Evolutionary conservation across 2,329 filamentous ascomycete genomes (phyloP).

Genomic region (Dryadomyces sulphureus): DNA sequence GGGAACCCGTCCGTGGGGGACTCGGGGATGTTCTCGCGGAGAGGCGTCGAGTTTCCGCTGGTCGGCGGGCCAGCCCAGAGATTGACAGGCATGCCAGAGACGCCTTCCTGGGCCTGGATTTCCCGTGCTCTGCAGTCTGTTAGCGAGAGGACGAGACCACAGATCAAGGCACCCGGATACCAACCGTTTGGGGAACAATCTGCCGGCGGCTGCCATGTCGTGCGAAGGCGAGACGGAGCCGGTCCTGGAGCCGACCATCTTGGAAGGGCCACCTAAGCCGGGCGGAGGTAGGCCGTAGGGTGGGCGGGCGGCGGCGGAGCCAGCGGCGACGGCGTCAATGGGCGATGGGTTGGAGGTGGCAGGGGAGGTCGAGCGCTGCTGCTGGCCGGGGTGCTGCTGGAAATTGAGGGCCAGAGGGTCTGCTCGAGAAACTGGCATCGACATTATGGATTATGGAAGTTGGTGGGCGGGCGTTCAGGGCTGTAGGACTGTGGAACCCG

Average conservation of each 20-base stretch:
- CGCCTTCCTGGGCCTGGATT: slow-evolving; percentile 91
- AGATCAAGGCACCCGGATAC: slow-evolving; percentile 18
- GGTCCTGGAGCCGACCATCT: slow-evolving; percentile 53
- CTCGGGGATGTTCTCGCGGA: slow-evolving; percentile 94
- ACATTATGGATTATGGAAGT: slow-evolving; percentile 88
- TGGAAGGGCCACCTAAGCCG: slow-evolving; percentile 41
- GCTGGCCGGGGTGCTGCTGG: slow-evolving; percentile 37
- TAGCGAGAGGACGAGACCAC: background rate
- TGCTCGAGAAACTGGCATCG: slow-evolving; percentile 77
- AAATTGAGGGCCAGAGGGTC: slow-evolving; percentile 77
- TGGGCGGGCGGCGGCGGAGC: slow-evolving; percentile 43
- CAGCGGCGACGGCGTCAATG: slow-evolving; percentile 53
- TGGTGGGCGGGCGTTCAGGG: slow-evolving; percentile 12
- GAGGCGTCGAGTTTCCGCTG: slow-evolving; percentile 87
- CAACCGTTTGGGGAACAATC: slow-evolving; percentile 88
- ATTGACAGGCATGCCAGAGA: slow-evolving; percentile 50
- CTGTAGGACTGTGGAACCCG: background rate
- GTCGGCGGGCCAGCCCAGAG: slow-evolving; percentile 94
- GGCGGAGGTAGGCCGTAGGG: slow-evolving; percentile 56
- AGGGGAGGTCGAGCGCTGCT: slow-evolving; percentile 63
- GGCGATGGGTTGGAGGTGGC: slow-evolving; percentile 62
- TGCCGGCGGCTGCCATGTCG: slow-evolving; percentile 59
- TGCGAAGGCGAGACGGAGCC: slow-evolving; percentile 94
- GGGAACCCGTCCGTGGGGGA: slow-evolving; percentile 93
- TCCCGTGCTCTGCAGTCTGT: slow-evolving; percentile 63